Evolutionary conservation across 2,329 filamentous ascomycete genomes (phyloP).

Genomic region (Fusarium sp.): DNA sequence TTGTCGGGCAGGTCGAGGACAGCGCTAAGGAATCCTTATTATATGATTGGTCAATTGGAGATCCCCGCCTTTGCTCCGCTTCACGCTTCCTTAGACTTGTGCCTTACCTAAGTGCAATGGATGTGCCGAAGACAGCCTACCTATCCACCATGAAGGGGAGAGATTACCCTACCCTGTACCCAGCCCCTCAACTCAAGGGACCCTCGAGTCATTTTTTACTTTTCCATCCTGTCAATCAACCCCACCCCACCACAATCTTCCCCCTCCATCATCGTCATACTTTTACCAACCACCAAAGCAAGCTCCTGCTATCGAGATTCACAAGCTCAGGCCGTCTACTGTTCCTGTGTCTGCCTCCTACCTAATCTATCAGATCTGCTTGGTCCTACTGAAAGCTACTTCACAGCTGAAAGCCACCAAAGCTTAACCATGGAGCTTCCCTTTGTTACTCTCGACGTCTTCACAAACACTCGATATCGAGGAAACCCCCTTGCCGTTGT

Average conservation of each 20-base stretch:
- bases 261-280: slow-evolving; percentile 26
- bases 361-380: slow-evolving; percentile 2
- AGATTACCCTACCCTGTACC: slow-evolving; percentile 30
- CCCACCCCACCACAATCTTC: slow-evolving; percentile 27
- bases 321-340: slow-evolving; percentile 3
- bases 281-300: background rate
- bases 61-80: slow-evolving; percentile 11
- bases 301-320: slow-evolving; percentile 21
- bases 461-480: slow-evolving; percentile 60
- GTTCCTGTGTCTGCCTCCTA: background rate
- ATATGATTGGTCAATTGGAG: slow-evolving; percentile 27
- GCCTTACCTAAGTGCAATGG: slow-evolving; percentile 31
- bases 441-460: slow-evolving; percentile 68
- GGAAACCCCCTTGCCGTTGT: slow-evolving; percentile 73
- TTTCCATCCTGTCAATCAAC: slow-evolving; percentile 6
- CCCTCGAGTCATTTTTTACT: slow-evolving; percentile 21
- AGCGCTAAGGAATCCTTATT: slow-evolving; percentile 1
- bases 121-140: background rate
- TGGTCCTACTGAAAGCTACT: background rate
- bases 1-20: background rate
- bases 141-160: background rate
- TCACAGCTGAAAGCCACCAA: slow-evolving; percentile 30
- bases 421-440: slow-evolving; percentile 52
- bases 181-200: background rate
- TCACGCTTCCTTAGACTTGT: slow-evolving; percentile 18